These are phyloP conservation scores for Coniochaeta sp. DNA, from an alignment of 2,329 filamentous ascomycete species.

Conservation along the genomic window DNA sequence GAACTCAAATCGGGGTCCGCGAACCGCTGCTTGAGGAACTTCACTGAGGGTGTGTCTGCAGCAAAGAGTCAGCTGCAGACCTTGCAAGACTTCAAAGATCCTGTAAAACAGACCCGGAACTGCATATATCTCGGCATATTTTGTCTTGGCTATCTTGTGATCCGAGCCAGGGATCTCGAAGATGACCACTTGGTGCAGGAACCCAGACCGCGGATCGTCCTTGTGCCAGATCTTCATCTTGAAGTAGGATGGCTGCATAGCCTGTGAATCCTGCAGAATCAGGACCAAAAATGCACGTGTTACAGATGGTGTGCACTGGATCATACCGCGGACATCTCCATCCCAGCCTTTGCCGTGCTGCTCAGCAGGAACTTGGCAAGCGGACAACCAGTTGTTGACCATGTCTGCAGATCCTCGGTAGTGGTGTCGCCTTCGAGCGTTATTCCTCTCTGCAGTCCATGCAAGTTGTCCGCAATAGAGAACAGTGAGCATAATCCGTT, in stretches of 20 bases:
- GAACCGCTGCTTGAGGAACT: background rate
- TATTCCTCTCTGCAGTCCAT: background rate
- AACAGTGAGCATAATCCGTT: background rate
- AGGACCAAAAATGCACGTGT: too few species aligned
- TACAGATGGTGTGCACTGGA: too few species aligned
- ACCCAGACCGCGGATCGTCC: background rate
- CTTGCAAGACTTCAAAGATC: too few species aligned
- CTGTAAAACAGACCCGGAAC: background rate
- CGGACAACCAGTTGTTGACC: too few species aligned
- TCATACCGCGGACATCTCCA: too few species aligned
- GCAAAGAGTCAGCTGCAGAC: too few species aligned
- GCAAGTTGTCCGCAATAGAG: background rate
- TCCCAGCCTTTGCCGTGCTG: too few species aligned
- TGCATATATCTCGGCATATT: background rate
- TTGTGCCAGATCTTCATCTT: background rate
- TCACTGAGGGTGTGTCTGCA: too few species aligned
- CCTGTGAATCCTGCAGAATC: too few species aligned
- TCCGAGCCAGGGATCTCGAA: background rate
- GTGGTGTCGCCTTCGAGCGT: background rate
- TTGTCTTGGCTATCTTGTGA: background rate
- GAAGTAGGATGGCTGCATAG: background rate
- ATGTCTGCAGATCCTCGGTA: background rate
- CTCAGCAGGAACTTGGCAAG: too few species aligned
- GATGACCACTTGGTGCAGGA: background rate
- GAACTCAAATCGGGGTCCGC: background rate